Base-by-base conservation (phyloP, 345 rosid genomes). In the Salix exigua region DNA sequence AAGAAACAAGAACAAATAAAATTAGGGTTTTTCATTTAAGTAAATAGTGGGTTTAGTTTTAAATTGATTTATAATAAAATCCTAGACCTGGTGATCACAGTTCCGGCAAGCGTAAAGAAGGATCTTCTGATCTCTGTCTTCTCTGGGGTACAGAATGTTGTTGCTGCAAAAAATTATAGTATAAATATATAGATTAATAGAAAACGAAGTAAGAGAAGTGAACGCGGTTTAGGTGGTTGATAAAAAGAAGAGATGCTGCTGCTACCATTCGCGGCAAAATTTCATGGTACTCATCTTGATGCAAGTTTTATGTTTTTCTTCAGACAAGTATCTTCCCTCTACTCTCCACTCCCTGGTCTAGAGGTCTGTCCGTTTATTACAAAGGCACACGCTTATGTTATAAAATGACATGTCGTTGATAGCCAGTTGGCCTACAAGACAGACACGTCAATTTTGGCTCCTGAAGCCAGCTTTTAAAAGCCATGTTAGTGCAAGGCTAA, bases 231-330 rank as follows among this genome's bases (percentile, higher is more conserved):
- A 42, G 46, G 4, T 55, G 61, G 17, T 46, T 8, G 50, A 26
- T 0, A 33, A 65, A 58, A 11, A 58, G 25, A 58, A 10, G 6
- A n/a, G 63, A 25, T 48, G 51, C 2, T 58, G 51, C 2, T 58
- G n/a, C 71, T 61, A 92, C 97, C 97, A 92, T 84, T 92, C 97
- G 16, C 94, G 91, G 85, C 94, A 92, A 83, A 90, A 92, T 46
- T 92, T 92, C 94, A 90, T 92, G 7, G 97, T 90, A 89, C 94
- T 92, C 97, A 92, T 92, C 80, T 85, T 85, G 38, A 25, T 9
- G 63, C 28, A n/a, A 3, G 28, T 23, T 58, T 23, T 58, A 42
- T n/a, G 11, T 3, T 58, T 23, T 10, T 58, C 14, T 58, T 21
- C 9, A 1, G 63, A 58, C 1, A 58, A 58, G 63, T 4, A 58